Evolutionary conservation across 805 yeast genomes (phyloP).

Genomic region (Hanseniaspora lindneri): DNA sequence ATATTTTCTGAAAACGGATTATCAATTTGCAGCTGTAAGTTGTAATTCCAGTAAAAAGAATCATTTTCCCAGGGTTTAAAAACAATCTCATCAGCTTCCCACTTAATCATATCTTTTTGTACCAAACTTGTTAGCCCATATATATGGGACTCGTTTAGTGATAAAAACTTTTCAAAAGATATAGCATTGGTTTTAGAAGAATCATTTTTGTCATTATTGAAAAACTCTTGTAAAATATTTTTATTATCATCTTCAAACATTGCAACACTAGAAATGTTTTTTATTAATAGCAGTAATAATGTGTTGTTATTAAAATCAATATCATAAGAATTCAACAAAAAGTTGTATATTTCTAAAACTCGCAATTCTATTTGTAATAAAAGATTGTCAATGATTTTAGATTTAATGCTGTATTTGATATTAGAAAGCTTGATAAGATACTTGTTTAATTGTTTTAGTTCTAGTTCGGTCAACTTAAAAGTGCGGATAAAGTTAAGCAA

Average conservation of each 20-base stretch:
- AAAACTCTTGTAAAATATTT: constrained; percentile 12
- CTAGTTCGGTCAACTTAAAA: constrained; percentile 31
- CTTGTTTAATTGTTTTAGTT: constrained; percentile 37
- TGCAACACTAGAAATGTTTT: constrained; percentile 38
- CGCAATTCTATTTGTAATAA: constrained; percentile 34
- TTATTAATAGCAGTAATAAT: constrained; percentile 30
- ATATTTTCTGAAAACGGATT: constrained; percentile 34
- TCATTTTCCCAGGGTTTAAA: constrained; percentile 27
- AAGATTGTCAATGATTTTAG: constrained; percentile 25
- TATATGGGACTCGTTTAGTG: constrained; percentile 33
- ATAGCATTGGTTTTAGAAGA: constrained; percentile 19
- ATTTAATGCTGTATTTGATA: constrained; percentile 24
- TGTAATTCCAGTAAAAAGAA: constrained; percentile 29
- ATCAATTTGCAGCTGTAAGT: constrained; percentile 18
- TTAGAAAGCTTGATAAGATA: constrained; percentile 37
- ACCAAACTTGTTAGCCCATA: constrained; percentile 47
- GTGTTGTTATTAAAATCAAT: constrained; percentile 34
- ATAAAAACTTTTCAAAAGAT: constrained; percentile 22
- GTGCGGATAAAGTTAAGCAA: constrained; percentile 40
- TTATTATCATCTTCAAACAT: constrained; percentile 18
- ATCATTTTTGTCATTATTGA: constrained; percentile 19
- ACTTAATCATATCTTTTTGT: constrained; percentile 28
- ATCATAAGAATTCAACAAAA: constrained; percentile 27
- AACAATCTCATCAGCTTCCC: constrained; percentile 7
- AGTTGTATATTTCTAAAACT: constrained; percentile 36